A percentile compares a stretch with the other conserved stretches of the same genome.
Evolutionary conservation across 192 early-diverging fungal species (phyloP).

Genomic region (Coemansia sp.): DNA sequence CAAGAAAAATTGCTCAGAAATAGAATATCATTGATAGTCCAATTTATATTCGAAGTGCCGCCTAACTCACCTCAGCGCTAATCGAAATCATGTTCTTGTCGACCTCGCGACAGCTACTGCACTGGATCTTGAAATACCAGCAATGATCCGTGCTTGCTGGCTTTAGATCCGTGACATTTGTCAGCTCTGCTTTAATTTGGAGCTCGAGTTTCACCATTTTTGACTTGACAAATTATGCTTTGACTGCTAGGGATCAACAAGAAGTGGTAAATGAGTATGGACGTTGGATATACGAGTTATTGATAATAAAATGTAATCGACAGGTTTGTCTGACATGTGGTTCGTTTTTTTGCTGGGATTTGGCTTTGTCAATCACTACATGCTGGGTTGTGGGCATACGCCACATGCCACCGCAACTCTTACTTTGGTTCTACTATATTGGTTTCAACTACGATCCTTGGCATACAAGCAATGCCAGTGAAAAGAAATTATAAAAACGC

Average conservation of each 20-base stretch:
- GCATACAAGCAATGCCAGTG: too few relatives aligned
- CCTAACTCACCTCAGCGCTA: constrained; percentile 15
- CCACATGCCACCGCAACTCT: background rate
- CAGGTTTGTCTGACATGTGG: background rate
- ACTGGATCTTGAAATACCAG: constrained; percentile 78
- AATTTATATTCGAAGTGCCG: too few relatives aligned
- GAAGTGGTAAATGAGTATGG: background rate
- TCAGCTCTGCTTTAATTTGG: constrained; percentile 75
- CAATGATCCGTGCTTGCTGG: constrained; percentile 56
- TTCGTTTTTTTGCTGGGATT: background rate
- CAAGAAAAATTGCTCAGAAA: too few relatives aligned
- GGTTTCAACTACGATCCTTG: too few relatives aligned
- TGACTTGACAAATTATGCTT: background rate
- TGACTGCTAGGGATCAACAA: background rate
- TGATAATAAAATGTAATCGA: too few relatives aligned
- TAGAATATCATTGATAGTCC: too few relatives aligned
- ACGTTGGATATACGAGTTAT: too few relatives aligned
- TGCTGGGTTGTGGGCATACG: background rate
- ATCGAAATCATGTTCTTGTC: constrained; percentile 57
- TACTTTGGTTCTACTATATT: background rate
- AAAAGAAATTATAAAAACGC: background rate
- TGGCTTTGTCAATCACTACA: background rate
- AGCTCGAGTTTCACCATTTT: constrained; percentile 48
- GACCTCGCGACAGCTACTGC: constrained; percentile 77
- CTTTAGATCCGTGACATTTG: constrained; percentile 74